A percentile compares a stretch with the other conserved stretches of the same genome.
These are phyloP conservation scores for Penicillium sp. DNA, from an alignment of 2,329 filamentous ascomycete genomes.

Conservation along the genomic window DNA sequence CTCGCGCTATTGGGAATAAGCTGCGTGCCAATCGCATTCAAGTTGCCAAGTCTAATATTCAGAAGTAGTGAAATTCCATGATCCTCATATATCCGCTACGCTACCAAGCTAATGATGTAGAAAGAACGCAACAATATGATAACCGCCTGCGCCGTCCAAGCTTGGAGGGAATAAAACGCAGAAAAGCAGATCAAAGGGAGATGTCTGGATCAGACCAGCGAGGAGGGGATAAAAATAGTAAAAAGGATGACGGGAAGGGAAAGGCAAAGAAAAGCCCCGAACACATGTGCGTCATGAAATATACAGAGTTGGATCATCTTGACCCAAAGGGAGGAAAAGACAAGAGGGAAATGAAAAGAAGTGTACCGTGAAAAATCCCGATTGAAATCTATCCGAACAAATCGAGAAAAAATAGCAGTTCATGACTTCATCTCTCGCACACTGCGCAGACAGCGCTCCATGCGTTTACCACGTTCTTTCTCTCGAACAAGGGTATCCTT, in stretches of 20 bases:
- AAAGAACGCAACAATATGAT: not conserved
- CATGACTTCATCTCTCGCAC: constrained; percentile 43
- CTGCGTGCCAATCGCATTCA: too few relatives aligned
- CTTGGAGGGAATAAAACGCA: not conserved
- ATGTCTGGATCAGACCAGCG: too few relatives aligned
- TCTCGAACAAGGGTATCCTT: constrained; percentile 79
- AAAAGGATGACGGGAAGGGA: not conserved
- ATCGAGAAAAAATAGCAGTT: constrained; percentile 5
- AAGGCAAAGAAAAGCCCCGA: constrained; percentile 14
- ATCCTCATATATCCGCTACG: constrained; percentile 1
- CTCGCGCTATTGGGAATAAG: too few relatives aligned
- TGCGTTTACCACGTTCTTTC: constrained; percentile 75
- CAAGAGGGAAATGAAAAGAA: not conserved
- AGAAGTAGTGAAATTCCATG: not conserved
- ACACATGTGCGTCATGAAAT: constrained; percentile 25
- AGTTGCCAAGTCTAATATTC: too few relatives aligned
- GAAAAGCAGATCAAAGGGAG: constrained; percentile 8
- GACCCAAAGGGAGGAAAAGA: not conserved
- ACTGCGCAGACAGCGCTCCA: constrained; percentile 76
- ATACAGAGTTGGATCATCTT: constrained; percentile 13
- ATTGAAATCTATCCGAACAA: constrained; percentile 10
- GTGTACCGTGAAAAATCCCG: constrained; percentile 4
- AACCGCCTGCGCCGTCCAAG: not conserved
- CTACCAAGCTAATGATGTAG: constrained; percentile 10
- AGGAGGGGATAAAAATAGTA: constrained; percentile 1